Base-by-base conservation (phyloP, 2,329 filamentous ascomycete species). In the Hypoxylon sp. region DNA sequence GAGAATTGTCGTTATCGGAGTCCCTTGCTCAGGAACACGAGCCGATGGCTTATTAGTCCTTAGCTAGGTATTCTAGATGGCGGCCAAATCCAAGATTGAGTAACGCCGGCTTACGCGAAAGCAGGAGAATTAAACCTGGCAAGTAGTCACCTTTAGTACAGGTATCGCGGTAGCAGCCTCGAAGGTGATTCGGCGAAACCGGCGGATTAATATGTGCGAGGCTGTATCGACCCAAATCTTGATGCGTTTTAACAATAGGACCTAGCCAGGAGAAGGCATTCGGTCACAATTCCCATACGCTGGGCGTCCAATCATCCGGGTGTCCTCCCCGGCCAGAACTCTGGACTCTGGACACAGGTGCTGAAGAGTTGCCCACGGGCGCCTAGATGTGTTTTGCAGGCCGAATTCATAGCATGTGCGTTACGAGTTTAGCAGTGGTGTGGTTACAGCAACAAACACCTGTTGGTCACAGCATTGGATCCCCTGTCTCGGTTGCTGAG, bases 161-260 rank as follows among this genome's bases (percentile, higher is more conserved):
- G 21, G 45, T 40, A 34, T 57, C 38, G 48, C 30, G 29, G 38
- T 44, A 47, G 35, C 40, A 56, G 36, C 35, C 50, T 51, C 29
- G 21, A 51, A 12, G 32, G 47, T 55, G 50, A 61, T 61, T 61
- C 59, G 59, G 59, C 59, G 59, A 59, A 55, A 61, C 48, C 48
- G 42, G 52, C 52, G 50, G 52, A 43, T 52, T 55, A 58, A 53
- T 55, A 58, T 53, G 46, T 55, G 49, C 57, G 57, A 60, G 54
- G 55, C 48, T 57, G 55, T 60, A 53, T 56, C 42, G 45, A 57
- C 29, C 53, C 47, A 50, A 51, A 52, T 42, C 40, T 52, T 26
- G 26, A 40, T 45, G 48, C 45, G 44, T 31, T 43, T 51, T 43
- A 20, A 45, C 48, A 40, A 55, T 25, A 54, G 34, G 44, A 34